Conservation (phyloP, 306 rosid species). For the Trichosanthes cucumerina region DNA sequence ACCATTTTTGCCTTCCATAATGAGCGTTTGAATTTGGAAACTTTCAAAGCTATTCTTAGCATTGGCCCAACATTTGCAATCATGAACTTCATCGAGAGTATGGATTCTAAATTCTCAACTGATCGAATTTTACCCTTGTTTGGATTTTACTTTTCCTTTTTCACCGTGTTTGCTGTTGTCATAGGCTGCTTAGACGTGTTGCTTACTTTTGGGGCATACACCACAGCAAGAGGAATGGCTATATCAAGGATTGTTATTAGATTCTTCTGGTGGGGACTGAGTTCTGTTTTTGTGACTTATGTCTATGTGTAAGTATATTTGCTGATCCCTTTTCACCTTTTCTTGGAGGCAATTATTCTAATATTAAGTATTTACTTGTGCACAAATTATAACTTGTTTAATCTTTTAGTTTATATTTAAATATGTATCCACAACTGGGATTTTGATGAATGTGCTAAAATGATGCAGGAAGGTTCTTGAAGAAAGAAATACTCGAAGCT, state of each 20-base stretch:
- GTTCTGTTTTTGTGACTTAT: slow-evolving; percentile 59
- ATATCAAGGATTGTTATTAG: slow-evolving; percentile 84
- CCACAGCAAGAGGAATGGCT: slow-evolving; percentile 95
- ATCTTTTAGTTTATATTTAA: background rate
- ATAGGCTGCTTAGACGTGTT: slow-evolving; percentile 73
- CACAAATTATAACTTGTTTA: background rate
- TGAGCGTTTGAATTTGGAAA: slow-evolving; percentile 40
- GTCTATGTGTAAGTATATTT: slow-evolving; percentile 56
- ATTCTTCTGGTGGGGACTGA: slow-evolving; percentile 86
- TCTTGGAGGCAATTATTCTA: background rate
- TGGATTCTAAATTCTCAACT: slow-evolving; percentile 15
- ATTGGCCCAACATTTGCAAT: slow-evolving; percentile 81
- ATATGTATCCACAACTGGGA: background rate
- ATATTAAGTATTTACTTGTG: background rate
- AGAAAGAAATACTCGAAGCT: slow-evolving; percentile 50
- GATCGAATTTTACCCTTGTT: slow-evolving; percentile 12
- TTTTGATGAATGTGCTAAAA: slow-evolving; percentile 5
- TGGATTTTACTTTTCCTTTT: background rate
- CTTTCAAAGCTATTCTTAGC: slow-evolving; percentile 68
- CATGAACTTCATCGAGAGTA: slow-evolving; percentile 83
- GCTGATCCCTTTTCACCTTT: background rate
- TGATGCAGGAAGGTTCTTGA: slow-evolving; percentile 83
- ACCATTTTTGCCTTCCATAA: slow-evolving; percentile 72
- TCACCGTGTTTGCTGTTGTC: slow-evolving; percentile 13
- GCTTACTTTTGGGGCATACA: slow-evolving; percentile 93